phyloP scores from a whole-genome alignment of 495 filamentous ascomycete species.

The Oleoguttula mirabilis region DNA sequence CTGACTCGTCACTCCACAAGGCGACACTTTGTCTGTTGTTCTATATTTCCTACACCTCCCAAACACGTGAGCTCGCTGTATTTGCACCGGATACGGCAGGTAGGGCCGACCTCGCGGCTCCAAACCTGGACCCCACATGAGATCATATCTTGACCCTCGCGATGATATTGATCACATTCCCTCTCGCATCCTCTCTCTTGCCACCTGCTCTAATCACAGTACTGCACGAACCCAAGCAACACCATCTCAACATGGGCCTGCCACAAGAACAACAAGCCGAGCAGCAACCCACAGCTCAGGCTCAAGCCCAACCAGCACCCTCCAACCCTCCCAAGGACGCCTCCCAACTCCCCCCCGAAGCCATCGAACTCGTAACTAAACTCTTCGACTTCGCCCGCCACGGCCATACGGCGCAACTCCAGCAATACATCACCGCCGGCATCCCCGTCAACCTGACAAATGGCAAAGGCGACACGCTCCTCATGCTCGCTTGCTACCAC shows the following conservation, averaged over 20 bases:
- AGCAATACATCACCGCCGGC: conserved; percentile 28
- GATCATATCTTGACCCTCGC: too few relatives aligned
- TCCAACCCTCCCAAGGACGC: conserved; percentile 4
- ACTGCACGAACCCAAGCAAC: too few relatives aligned
- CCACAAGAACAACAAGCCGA: background rate
- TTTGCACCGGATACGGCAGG: too few relatives aligned
- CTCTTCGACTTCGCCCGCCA: conserved; percentile 31
- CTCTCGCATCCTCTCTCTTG: too few relatives aligned
- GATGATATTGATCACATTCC: too few relatives aligned
- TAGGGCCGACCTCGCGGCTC: too few relatives aligned
- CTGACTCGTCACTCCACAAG: too few relatives aligned
- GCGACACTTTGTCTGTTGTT: too few relatives aligned
- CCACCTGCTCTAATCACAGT: too few relatives aligned
- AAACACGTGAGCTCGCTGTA: too few relatives aligned
- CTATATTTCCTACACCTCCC: too few relatives aligned
- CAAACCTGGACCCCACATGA: too few relatives aligned
- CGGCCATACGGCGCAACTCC: conserved; percentile 23
- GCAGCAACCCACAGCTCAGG: background rate
- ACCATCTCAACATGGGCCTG: conserved; percentile 14
- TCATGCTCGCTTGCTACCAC: conserved; percentile 34
- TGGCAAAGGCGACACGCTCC: conserved; percentile 30
- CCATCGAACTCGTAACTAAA: conserved; percentile 31
- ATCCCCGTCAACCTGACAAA: conserved; percentile 34
- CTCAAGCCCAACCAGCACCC: background rate
- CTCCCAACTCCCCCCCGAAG: conserved; percentile 28